Base-by-base conservation (phyloP, 768 basidiomycete species). In the Boletus fagicola region DNA sequence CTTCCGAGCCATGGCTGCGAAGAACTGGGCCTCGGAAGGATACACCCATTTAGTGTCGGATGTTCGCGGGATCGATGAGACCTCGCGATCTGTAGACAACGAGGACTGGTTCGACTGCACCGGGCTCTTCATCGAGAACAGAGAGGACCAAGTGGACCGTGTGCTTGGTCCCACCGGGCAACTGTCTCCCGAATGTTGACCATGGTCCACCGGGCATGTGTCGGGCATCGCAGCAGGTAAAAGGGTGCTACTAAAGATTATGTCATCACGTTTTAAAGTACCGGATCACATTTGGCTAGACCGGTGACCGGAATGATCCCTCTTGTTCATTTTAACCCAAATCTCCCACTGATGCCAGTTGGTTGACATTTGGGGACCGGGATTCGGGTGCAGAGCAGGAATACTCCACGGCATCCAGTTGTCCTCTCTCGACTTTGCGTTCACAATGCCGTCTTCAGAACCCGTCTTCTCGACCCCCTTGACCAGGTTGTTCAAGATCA, bases 21-120 rank as follows among this genome's bases (percentile, higher is more conserved):
- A 98, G 80, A 99, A 99, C 75, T 98, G 96, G n/a, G 90, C 85
- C 70, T 98, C 93, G 20, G 96, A 98, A 24, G 97, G 97, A 74
- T 99, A 99, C 48, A 97, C 90, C 97, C 97, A 99, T 55, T 93
- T 88, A 43, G 79, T 80, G 49, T 84, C 83, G 42, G 78, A 73
- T 20, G 76, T 70, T 65, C 86, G 84, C 18, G 96, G 96, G 69
- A 98, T 98, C 28, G 92, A 90, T 7, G 94, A 97, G 30, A 82
- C 78, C 70, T 92, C 88, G 61, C 96, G 86, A 7, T 91, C 82
- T 15, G 74, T 78, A 3, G 92, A 88, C 49, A 95, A 78, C 20
- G 76, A 54, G 3, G 73, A 56, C 10, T 49, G 24, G 24, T 46
- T 45, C 20, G 59, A 53, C 20, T 46, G 43, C 11, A 61, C 26